A percentile compares a stretch with the other conserved stretches of the same genome.
Conservation (phyloP, 257 asterid genomes). For the Ehretia macrophylla region DNA sequence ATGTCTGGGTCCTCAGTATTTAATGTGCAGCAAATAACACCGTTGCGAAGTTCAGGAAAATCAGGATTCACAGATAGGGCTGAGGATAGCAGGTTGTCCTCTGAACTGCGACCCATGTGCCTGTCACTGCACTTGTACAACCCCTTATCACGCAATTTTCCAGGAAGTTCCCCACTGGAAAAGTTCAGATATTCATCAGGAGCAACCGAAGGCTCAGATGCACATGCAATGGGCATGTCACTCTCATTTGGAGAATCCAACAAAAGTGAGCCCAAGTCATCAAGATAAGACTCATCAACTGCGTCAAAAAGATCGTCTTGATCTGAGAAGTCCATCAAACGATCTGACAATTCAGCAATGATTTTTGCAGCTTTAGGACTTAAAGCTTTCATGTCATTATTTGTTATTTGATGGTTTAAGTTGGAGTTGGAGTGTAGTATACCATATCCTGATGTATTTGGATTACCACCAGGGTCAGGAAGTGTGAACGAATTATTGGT, state of each 20-base stretch:
- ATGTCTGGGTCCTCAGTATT: constrained; percentile 68
- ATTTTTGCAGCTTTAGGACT: constrained; percentile 35
- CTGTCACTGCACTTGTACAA: constrained; percentile 20
- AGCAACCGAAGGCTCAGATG: constrained; percentile 23
- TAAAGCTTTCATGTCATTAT: constrained; percentile 21
- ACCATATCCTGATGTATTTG: constrained; percentile 17
- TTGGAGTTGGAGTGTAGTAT: constrained; percentile 17
- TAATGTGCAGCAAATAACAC: constrained; percentile 64
- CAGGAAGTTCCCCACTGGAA: constrained; percentile 13
- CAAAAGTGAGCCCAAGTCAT: constrained; percentile 48
- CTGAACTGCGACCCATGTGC: constrained; percentile 19
- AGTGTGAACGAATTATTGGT: neutral
- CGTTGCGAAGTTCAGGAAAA: constrained; percentile 57
- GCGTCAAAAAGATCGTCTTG: constrained; percentile 47
- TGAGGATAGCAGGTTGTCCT: constrained; percentile 31
- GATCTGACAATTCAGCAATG: constrained; percentile 34
- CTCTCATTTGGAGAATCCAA: constrained; percentile 45
- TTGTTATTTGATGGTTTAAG: constrained; percentile 19
- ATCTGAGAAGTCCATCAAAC: constrained; percentile 34
- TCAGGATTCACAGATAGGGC: constrained; percentile 29
- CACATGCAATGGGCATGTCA: constrained; percentile 22
- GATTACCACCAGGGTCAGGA: constrained; percentile 18
- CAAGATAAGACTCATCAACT: constrained; percentile 45
- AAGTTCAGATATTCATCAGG: constrained; percentile 23
- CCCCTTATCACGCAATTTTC: constrained; percentile 15